Evolutionary conservation across 202 grass and related monocot species (phyloP).

Genomic region (Brachypodium distachyon): DNA sequence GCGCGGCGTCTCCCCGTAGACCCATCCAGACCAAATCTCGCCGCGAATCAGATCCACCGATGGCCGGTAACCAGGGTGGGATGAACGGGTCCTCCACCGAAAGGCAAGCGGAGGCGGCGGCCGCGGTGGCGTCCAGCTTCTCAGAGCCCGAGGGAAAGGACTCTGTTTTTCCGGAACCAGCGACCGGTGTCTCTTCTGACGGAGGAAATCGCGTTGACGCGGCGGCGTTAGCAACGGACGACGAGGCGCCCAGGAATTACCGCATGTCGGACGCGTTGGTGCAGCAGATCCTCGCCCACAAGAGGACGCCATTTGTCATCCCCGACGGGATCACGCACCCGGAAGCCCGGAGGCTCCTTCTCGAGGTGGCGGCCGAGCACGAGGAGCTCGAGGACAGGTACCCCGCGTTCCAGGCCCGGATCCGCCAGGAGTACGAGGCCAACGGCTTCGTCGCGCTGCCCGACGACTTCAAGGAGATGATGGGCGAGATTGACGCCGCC

Average conservation of each 20-base stretch:
- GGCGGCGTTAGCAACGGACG: too few species aligned
- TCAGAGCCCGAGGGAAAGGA: too few species aligned
- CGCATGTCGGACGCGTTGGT: background rate
- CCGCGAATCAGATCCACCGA: too few species aligned
- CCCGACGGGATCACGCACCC: background rate
- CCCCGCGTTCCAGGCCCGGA: background rate
- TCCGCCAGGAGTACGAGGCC: background rate
- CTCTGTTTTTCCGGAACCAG: too few species aligned
- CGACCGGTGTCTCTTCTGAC: too few species aligned
- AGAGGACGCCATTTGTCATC: background rate
- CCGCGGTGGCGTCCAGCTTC: too few species aligned
- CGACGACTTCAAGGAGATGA: background rate
- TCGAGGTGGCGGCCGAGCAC: background rate
- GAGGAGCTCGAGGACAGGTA: background rate
- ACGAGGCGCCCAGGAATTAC: background rate
- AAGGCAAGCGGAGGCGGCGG: background rate
- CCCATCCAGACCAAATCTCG: too few species aligned
- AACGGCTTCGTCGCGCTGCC: background rate
- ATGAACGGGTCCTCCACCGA: too few species aligned
- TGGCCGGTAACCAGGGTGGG: too few species aligned
- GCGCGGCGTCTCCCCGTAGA: too few species aligned
- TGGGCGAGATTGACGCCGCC: too few species aligned
- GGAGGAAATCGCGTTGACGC: too few species aligned
- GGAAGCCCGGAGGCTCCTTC: background rate
- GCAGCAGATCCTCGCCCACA: background rate